A percentile compares a stretch with the other conserved stretches of the same genome.
These are phyloP conservation scores for Zopfochytrium polystomum DNA, from an alignment of 371 early-diverging fungal species.

Conservation along the genomic window DNA sequence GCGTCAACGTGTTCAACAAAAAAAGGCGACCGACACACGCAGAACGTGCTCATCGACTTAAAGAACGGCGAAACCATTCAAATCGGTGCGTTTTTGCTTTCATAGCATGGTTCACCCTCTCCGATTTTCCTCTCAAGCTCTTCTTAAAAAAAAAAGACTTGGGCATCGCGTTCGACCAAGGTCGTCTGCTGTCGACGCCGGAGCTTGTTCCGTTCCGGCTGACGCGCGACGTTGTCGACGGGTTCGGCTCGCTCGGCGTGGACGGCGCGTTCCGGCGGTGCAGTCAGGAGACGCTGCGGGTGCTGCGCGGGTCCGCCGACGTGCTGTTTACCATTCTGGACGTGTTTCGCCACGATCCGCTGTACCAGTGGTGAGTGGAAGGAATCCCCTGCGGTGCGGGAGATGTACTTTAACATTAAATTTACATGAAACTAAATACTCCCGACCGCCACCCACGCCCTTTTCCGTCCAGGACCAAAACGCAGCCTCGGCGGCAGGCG, in stretches of 20 bases:
- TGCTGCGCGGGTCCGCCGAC: slow-evolving; percentile 77
- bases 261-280: slow-evolving; percentile 80
- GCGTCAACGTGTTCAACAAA: background rate
- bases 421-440: too few species aligned
- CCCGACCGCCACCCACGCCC: too few species aligned
- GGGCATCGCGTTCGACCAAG: slow-evolving; percentile 97
- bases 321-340: slow-evolving; percentile 83
- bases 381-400: too few species aligned
- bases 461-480: too few species aligned
- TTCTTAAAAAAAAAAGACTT: slow-evolving; percentile 69
- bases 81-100: slow-evolving; percentile 51
- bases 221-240: slow-evolving; percentile 82
- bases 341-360: slow-evolving; percentile 93
- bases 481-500: slow-evolving; percentile 5
- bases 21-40: slow-evolving; percentile 87
- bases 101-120: background rate
- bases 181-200: slow-evolving; percentile 84
- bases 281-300: slow-evolving; percentile 74
- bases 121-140: background rate
- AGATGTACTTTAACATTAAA: background rate
- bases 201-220: slow-evolving; percentile 96
- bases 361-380: slow-evolving; percentile 65
- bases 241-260: slow-evolving; percentile 75
- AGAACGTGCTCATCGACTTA: slow-evolving; percentile 92
- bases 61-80: slow-evolving; percentile 89